Base-by-base conservation (phyloP, 352 stramenopile species). In the Pythium aphanidermatum region DNA sequence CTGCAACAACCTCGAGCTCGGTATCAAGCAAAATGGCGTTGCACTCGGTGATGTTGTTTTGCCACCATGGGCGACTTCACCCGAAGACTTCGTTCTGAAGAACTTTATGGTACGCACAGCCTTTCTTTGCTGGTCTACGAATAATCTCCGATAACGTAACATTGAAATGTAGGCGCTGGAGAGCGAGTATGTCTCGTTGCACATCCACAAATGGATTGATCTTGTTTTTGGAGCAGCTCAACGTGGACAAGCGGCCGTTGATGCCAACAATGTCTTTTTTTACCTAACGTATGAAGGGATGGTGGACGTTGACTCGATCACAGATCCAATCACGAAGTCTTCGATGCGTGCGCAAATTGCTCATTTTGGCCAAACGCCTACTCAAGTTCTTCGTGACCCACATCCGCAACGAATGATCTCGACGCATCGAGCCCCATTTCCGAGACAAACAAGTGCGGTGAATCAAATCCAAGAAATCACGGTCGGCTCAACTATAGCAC, bases 221-320 rank as follows among this genome's bases (percentile, higher is more conserved):
- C 54, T 94, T 32, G 58, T 94, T 0, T 90, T 92, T 56, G 83
- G 81, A 6, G 69, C 62, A 11, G 90, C 73, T 37, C 74, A 95
- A 42, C 69, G 80, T 23, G 83, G 79, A 1, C 42, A 63, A 21
- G 86, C 88, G 24, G 94, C 96, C 8, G 74, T 97, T 25, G 75
- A 89, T 11, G 90, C 95, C 7, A 89, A 97, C 55, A 99, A 99
- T 59, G 66, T 99, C 9, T 99, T 98, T 62, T 98, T 99, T 62
- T 98, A 98, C 56, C 73, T 99, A 27, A 99, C 92, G 2, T 99
- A 99, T 55, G 96, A 98, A 73, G 96, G 96, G 32, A 95, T 96
- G 63, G 95, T 99, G 32, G 94, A 99, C 60, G 80, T 99, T 27
- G 89, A 98, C 55, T 96, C 94, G 6, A 95, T 96, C 60, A 65